Conservation (phyloP, 768 basidiomycete species). For the Cystofilobasidium capitatum region DNA sequence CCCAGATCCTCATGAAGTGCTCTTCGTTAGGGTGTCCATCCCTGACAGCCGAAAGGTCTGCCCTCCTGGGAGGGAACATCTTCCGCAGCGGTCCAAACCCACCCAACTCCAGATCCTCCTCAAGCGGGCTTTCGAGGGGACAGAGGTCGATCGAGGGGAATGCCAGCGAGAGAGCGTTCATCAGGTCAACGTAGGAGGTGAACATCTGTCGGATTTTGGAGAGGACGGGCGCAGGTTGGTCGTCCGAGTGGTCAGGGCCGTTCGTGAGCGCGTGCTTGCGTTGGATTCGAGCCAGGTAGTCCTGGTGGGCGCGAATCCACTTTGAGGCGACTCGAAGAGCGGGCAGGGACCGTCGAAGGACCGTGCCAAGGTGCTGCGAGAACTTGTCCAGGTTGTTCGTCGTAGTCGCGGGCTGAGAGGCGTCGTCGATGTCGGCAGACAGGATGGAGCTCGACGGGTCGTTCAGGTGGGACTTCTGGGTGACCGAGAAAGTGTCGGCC, state of each 20-base stretch:
- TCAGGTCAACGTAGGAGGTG: slow-evolving; percentile 59
- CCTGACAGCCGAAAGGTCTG: neutral
- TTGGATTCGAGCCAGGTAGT: slow-evolving; percentile 49
- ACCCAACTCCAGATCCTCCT: slow-evolving; percentile 80
- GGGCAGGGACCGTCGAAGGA: slow-evolving; percentile 73
- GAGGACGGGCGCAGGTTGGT: slow-evolving; percentile 1
- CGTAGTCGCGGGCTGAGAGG: neutral
- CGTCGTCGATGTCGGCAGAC: neutral
- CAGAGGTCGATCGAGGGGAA: slow-evolving; percentile 58
- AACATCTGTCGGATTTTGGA: slow-evolving; percentile 52
- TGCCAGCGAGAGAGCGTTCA: slow-evolving; percentile 49
- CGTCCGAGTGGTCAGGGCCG: neutral
- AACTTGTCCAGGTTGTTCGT: neutral
- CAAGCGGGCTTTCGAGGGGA: slow-evolving; percentile 53
- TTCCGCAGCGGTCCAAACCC: slow-evolving; percentile 77
- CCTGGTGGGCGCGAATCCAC: slow-evolving; percentile 72
- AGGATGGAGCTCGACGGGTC: slow-evolving; percentile 17
- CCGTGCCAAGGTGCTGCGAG: slow-evolving; percentile 52
- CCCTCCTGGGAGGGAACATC: slow-evolving; percentile 43
- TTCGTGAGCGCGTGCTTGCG: neutral
- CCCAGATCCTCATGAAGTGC: slow-evolving; percentile 84
- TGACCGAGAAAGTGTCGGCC: slow-evolving; percentile 41
- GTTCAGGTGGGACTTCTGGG: slow-evolving; percentile 20
- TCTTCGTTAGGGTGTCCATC: slow-evolving; percentile 82
- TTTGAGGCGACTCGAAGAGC: slow-evolving; percentile 77